Percentiles rank a stretch among this genome's conserved stretches.
Evolutionary conservation across 257 asterid species (phyloP).

Genomic region (Euphrasia confusa): DNA sequence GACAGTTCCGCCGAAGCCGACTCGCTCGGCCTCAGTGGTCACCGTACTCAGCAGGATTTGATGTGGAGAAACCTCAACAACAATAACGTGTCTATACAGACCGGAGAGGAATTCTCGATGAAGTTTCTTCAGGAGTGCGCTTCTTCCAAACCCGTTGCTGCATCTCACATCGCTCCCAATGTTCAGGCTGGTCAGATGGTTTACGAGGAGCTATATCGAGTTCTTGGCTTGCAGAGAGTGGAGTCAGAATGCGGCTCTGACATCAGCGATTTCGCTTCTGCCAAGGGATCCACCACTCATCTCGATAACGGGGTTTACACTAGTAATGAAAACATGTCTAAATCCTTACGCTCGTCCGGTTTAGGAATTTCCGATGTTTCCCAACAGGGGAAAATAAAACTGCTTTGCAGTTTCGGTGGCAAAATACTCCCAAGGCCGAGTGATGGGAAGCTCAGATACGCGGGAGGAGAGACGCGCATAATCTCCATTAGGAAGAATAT

Average conservation of each 20-base stretch:
- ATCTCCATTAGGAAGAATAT: conserved; percentile 66
- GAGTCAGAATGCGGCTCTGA: conserved; percentile 64
- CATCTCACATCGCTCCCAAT: conserved; percentile 28
- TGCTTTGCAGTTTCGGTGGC: conserved; percentile 93
- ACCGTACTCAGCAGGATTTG: conserved; percentile 36
- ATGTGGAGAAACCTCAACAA: conserved; percentile 26
- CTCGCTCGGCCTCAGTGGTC: conserved; percentile 35
- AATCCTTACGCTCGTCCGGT: conserved; percentile 30
- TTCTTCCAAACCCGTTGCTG: conserved; percentile 35
- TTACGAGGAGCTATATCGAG: conserved; percentile 56
- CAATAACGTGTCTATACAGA: conserved; percentile 44
- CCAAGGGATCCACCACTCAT: conserved; percentile 42
- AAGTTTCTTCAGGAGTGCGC: conserved; percentile 50
- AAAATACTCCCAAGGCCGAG: conserved; percentile 84
- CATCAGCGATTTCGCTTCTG: conserved; percentile 43
- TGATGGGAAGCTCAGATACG: conserved; percentile 90
- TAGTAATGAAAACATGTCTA: conserved; percentile 32
- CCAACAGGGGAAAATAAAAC: conserved; percentile 52
- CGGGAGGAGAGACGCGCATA: conserved; percentile 94
- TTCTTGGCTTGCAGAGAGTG: conserved; percentile 58
- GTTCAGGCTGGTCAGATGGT: conserved; percentile 34
- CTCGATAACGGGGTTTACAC: conserved; percentile 33
- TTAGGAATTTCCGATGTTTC: conserved; percentile 45
- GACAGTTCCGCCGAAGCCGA: conserved; percentile 37
- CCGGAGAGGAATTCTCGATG: conserved; percentile 54